Evolutionary conservation across 139 green algal species (phyloP), one percentile per base, ranked within the genome.

Genomic region (Chlamydomonas sp.): DNA sequence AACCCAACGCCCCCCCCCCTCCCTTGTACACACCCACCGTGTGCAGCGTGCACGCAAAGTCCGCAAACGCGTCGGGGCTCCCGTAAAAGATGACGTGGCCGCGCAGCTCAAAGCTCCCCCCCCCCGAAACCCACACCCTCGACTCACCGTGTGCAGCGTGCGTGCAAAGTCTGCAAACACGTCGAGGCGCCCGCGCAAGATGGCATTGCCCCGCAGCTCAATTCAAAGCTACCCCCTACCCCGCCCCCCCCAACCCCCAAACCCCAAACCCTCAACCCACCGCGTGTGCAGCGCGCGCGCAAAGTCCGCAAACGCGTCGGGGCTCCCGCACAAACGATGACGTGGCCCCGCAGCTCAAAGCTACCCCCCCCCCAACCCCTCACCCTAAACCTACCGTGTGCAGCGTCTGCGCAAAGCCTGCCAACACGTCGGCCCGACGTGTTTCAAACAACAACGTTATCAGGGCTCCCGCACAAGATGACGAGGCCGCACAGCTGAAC

Each of bases 81-180:
- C 76, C 76, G 4, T 68, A 60, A 29, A 82, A 24, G 48, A 82
- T 79, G 64, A 82, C 24, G 48, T 82, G 76, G 48, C 69, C 72
- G 1, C 34, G 31, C 22, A 77, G 58, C 26, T 64, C n/a, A n/a
- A n/a, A n/a, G n/a, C n/a, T n/a, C n/a, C n/a, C n/a, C n/a, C n/a
- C n/a, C n/a, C n/a, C n/a, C n/a, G n/a, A n/a, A n/a, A n/a, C n/a
- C n/a, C n/a, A n/a, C n/a, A n/a, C n/a, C n/a, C n/a, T n/a, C n/a
- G n/a, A n/a, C 16, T n/a, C 30, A 31, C 31, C 10, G 68, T 47
- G 38, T 71, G 64, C 57, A 82, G 68, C 70, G 75, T 69, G 20
- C 69, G 54, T 0, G 76, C 76, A 65, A 82, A 82, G 13, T 70
- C 72, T 38, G 74, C 54, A 24, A 79, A 79, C 29, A 48, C 67